Base-by-base conservation (phyloP, 495 filamentous ascomycete genomes). In the Alectoria sarmentosa region DNA sequence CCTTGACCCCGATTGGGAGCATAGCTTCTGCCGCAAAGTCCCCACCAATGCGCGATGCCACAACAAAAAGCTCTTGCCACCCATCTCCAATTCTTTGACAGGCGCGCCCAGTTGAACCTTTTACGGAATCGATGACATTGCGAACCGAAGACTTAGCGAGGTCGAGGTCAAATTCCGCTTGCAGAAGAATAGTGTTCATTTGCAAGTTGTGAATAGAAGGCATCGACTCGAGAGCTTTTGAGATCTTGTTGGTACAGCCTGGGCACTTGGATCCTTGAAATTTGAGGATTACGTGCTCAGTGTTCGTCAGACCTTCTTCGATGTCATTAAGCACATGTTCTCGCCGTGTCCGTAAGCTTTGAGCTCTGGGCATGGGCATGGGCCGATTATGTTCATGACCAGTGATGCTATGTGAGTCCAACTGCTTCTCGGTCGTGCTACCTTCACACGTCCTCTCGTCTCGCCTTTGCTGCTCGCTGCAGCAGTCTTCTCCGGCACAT, bases 81-180 rank as follows among this genome's bases (percentile, higher is more conserved):
- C 52, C 52, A 19, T 55, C 52, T 55, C 52, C 52, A 8, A 34
- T 69, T 52, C 72, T 74, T 58, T 82, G 77, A 61, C 77, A 88
- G 42, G 78, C 81, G 68, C 86, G 88, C 49, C 83, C 83, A 8
- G 84, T 88, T 0, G 78, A 81, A 61, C 76, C 74, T 63, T 82
- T 75, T 15, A 88, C 70, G 52, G 80, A 74, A 19, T 73, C 77
- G 11, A 83, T 74, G 11, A 84, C 78, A 10, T 84, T 76, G 1
- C 66, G 72, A 5, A 81, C 68, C 4, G 63, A 54, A 1, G 78
- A 74, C 1, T 70, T 34, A 17, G 73, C 55, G 37, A 77, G 68
- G 67, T 80, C 72, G 26, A 85, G 61, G 64, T 88, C 77, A 63
- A 90, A 88, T 60, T 87, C 85, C 13, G 83, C 85, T 28, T 82